phyloP scores from a whole-genome alignment of 805 yeast species.

The Wickerhamomyces alni region DNA sequence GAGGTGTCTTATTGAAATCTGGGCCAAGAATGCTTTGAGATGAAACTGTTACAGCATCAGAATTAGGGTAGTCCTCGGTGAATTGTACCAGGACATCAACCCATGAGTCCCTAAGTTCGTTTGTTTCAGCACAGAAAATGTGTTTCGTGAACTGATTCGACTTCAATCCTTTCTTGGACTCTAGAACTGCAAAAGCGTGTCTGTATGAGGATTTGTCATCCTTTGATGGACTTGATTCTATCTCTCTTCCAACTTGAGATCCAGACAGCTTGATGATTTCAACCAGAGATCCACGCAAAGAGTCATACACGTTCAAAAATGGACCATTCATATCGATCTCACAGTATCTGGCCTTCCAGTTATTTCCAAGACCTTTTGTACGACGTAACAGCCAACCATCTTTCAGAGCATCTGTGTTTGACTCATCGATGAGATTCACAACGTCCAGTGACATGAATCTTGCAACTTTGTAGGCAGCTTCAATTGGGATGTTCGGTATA shows the following conservation, averaged over 20 bases:
- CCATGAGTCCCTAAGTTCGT: constrained; percentile 73
- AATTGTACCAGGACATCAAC: constrained; percentile 39
- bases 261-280: constrained; percentile 47
- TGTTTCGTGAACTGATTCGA: constrained; percentile 39
- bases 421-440: constrained; percentile 51
- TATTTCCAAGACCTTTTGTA: constrained; percentile 54
- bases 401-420: constrained; percentile 44
- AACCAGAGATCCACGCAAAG: constrained; percentile 44
- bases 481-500: constrained; percentile 52
- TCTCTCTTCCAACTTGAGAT: constrained; percentile 53
- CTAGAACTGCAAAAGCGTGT: constrained; percentile 56
- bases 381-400: constrained; percentile 64
- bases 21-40: not conserved
- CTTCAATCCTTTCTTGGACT: constrained; percentile 29
- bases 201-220: constrained; percentile 32
- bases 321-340: constrained; percentile 48
- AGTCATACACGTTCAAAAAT: constrained; percentile 48
- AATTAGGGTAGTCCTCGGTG: constrained; percentile 15
- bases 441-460: constrained; percentile 64
- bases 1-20: not conserved
- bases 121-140: constrained; percentile 73
- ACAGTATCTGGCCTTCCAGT: constrained; percentile 69
- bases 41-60: constrained; percentile 1
- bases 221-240: constrained; percentile 19
- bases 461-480: constrained; percentile 48